These are phyloP conservation scores for Pyracantha coccinea DNA, from an alignment of 331 rosid species.

Conservation along the genomic window DNA sequence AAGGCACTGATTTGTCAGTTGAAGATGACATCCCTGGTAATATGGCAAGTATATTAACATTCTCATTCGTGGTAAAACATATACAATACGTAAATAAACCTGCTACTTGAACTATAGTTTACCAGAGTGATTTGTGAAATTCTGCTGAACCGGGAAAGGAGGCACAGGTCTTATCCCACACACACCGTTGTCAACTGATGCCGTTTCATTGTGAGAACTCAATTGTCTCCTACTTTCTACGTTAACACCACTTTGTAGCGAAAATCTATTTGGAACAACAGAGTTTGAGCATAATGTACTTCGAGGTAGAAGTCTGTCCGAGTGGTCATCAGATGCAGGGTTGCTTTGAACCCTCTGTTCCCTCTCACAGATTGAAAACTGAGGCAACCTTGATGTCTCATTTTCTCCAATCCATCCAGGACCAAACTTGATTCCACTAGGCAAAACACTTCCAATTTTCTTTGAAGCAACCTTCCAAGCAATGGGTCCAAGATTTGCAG, in stretches of 20 bases:
- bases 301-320: constrained; percentile 30
- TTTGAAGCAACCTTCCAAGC: constrained; percentile 77
- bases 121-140: constrained; percentile 24
- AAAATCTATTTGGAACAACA: constrained; percentile 25
- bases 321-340: constrained; percentile 20
- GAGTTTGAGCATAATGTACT: constrained; percentile 29
- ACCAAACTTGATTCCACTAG: constrained; percentile 50
- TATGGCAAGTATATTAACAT: constrained; percentile 44
- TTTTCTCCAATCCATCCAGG: constrained; percentile 57
- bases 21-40: constrained; percentile 32
- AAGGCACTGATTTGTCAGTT: constrained; percentile 11
- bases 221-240: constrained; percentile 19
- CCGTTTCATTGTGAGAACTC: constrained; percentile 34
- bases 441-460: constrained; percentile 57
- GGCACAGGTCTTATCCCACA: constrained; percentile 24
- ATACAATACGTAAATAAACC: constrained; percentile 14
- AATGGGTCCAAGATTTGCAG: constrained; percentile 77
- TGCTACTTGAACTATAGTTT: constrained; percentile 17
- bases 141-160: constrained; percentile 34
- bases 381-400: constrained; percentile 28
- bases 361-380: constrained; percentile 20
- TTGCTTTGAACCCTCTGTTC: constrained; percentile 27
- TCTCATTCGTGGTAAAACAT: constrained; percentile 40
- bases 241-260: constrained; percentile 38
- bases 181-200: constrained; percentile 18